Evolutionary conservation across 192 early-diverging fungal genomes (phyloP).

Genomic region (Coemansia sp.): DNA sequence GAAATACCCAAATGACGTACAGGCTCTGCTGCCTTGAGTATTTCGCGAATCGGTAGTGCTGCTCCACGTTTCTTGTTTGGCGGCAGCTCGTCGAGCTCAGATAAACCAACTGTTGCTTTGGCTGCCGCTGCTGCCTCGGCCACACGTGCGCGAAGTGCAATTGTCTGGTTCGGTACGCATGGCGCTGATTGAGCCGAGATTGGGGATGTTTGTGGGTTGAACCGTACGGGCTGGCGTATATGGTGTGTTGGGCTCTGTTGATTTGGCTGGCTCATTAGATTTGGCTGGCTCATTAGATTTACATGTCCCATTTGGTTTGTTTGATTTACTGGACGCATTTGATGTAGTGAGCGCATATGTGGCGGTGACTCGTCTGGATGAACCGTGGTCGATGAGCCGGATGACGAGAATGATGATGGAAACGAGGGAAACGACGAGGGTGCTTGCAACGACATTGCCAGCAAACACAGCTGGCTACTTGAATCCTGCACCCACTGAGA

Average conservation of each 20-base stretch:
- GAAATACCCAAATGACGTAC: background rate
- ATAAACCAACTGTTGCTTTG: background rate
- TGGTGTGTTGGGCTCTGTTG: constrained; percentile 9
- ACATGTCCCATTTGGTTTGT: background rate
- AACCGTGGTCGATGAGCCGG: background rate
- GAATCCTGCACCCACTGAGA: constrained; percentile 31
- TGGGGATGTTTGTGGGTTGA: constrained; percentile 13
- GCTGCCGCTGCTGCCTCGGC: background rate
- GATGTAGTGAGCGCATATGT: background rate
- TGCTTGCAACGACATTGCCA: constrained; percentile 15
- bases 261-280: background rate
- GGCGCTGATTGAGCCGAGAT: background rate
- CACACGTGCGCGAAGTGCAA: constrained; percentile 22
- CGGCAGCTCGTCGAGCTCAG: background rate
- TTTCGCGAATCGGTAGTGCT: constrained; percentile 17
- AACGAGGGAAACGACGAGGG: background rate
- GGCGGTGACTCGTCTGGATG: background rate
- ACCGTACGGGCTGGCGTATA: constrained; percentile 24
- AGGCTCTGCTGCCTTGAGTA: constrained; percentile 11
- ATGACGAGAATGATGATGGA: background rate
- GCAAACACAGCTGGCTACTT: constrained; percentile 23
- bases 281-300: too few relatives aligned
- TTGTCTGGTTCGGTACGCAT: constrained; percentile 13
- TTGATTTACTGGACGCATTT: background rate
- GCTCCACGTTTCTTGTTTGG: constrained; percentile 5